These are phyloP conservation scores for Bipolaris sorokiniana DNA, from an alignment of 2,329 filamentous ascomycete species.

Conservation along the genomic window DNA sequence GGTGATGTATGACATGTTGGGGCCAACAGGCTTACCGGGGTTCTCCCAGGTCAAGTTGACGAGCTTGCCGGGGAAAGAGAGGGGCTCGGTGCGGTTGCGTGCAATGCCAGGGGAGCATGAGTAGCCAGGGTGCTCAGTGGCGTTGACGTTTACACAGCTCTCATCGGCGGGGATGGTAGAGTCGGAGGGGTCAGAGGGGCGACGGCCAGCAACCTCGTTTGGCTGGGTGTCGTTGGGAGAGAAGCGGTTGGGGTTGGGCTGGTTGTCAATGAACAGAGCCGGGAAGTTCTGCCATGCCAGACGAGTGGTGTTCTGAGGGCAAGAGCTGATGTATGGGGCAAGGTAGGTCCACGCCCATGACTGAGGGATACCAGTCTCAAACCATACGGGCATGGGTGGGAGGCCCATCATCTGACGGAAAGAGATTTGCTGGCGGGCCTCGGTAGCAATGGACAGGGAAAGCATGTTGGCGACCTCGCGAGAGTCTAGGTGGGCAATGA, in stretches of 20 bases:
- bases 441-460: conserved; percentile 76
- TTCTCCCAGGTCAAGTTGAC: conserved; percentile 76
- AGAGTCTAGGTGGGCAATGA: conserved; percentile 77
- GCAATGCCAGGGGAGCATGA: conserved; percentile 69
- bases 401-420: conserved; percentile 83
- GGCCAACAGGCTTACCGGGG: conserved; percentile 72
- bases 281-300: conserved; percentile 88
- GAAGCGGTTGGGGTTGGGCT: conserved; percentile 74
- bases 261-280: conserved; percentile 71
- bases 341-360: conserved; percentile 84
- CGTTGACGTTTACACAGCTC: conserved; percentile 64
- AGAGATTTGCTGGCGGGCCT: conserved; percentile 82
- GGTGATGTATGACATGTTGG: conserved; percentile 83
- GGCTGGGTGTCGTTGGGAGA: conserved; percentile 66
- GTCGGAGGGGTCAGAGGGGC: conserved; percentile 62
- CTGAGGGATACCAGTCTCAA: conserved; percentile 78
- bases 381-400: conserved; percentile 84
- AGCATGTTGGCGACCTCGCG: conserved; percentile 76
- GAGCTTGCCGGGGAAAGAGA: conserved; percentile 75
- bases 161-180: conserved; percentile 54
- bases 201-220: conserved; percentile 69
- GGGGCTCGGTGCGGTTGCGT: conserved; percentile 71
- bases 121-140: conserved; percentile 59
- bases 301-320: conserved; percentile 73
- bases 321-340: conserved; percentile 80